These are phyloP conservation scores for Diaporthe citrichinensis DNA, from an alignment of 2,329 filamentous ascomycete species.

Conservation along the genomic window DNA sequence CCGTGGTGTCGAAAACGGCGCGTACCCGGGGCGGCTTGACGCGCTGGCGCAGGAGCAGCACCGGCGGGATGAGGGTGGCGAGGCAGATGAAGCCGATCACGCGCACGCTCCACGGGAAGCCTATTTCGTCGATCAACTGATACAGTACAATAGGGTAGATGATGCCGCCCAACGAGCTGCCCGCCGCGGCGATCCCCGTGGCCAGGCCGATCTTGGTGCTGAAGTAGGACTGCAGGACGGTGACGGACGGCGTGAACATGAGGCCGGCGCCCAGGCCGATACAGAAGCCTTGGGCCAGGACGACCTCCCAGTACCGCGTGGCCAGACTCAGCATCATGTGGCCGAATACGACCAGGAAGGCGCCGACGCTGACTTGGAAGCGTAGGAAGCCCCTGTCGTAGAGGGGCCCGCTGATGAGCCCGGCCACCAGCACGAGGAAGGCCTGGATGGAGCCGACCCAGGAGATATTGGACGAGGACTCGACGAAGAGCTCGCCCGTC, in stretches of 20 bases:
- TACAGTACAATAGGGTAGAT: slow-evolving; percentile 51
- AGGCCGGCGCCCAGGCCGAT: slow-evolving; percentile 60
- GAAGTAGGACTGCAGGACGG: slow-evolving; percentile 54
- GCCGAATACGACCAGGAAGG: slow-evolving; percentile 60
- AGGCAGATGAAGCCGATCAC: slow-evolving; percentile 48
- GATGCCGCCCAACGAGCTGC: slow-evolving; percentile 52
- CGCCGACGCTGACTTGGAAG: slow-evolving; percentile 56
- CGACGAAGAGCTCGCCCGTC: slow-evolving; percentile 52
- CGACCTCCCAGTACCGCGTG: slow-evolving; percentile 59
- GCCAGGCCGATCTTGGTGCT: slow-evolving; percentile 48
- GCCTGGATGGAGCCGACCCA: slow-evolving; percentile 64
- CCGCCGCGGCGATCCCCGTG: slow-evolving; percentile 52
- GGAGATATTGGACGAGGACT: slow-evolving; percentile 53
- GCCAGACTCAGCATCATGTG: slow-evolving; percentile 58
- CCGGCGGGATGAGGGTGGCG: slow-evolving; percentile 45
- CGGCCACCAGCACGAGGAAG: slow-evolving; percentile 60
- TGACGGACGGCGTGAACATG: slow-evolving; percentile 55
- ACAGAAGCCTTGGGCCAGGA: slow-evolving; percentile 61
- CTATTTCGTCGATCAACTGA: slow-evolving; percentile 44
- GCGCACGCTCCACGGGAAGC: slow-evolving; percentile 48
- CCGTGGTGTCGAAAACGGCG: slow-evolving; percentile 54
- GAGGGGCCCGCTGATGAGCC: slow-evolving; percentile 59
- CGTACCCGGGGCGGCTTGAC: slow-evolving; percentile 53
- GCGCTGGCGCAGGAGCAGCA: slow-evolving; percentile 50
- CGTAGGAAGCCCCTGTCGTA: slow-evolving; percentile 63